Base-by-base conservation (phyloP, 805 yeast genomes). In the Millerago galiae region DNA sequence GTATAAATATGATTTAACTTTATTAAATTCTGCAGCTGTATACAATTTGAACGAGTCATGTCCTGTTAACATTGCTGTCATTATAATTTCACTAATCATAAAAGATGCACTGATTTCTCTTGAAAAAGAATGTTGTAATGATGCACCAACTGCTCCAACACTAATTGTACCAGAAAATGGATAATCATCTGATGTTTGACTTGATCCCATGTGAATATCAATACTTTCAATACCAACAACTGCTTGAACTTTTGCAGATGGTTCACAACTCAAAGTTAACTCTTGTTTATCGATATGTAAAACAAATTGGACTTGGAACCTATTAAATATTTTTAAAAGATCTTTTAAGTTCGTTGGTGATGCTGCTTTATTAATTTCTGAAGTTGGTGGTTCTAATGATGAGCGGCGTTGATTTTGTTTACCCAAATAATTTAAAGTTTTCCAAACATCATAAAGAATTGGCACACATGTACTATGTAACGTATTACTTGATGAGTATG, bases 211-310 rank as follows among this genome's bases (percentile, higher is more conserved):
- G 38, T 77, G 75, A 29, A 87, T 50, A 17, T 71, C 74, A n/a
- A 87, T 74, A 0, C 83, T 81, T 16, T 79, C 83, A 17, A 82
- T 72, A 8, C 88, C 83, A 13, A 88, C 81, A 29, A 83, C 76
- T 0, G 97, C 95, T 31, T 88, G 89, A 2, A 93, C 93, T 56
- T 86, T 88, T 0, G 98, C 98, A 14, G 81, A 81, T 1, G 99
- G 99, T 47, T 86, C 91, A 70, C 99, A 93, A 51, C 95, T 84
- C 41, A 93, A 66, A 3, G 83, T 74, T 17, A 93, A 58, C 35
- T 74, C 75, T 58, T 93, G 99, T 28, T 80, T 75, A 16, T 79
- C 89, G 40, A 90, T 73, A 33, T 73, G 68, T 7, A 90, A 49
- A 1, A 83, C 78, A 42, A 84, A 61, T 40, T 77, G 78, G 25